Conservation (phyloP, 2,329 filamentous ascomycete genomes). For the Claviceps digitariae region DNA sequence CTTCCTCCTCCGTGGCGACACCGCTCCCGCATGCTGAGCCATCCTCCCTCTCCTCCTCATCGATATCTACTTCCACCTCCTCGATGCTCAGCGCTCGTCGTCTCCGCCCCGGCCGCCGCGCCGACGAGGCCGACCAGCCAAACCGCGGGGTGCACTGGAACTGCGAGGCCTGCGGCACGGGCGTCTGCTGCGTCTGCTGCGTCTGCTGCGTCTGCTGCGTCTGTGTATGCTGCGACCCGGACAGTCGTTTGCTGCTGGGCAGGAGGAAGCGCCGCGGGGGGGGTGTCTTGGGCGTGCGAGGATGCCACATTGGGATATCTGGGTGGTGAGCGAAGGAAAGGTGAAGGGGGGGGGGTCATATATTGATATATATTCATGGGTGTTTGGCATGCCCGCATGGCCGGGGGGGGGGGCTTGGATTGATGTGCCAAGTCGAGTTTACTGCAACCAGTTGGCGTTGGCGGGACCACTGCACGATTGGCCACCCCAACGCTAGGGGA, state of each 20-base stretch:
- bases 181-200: conserved; percentile 20
- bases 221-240: neutral
- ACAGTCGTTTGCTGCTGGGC: conserved; percentile 20
- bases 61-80: conserved; percentile 16
- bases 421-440: too few species aligned
- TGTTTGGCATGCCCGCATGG: too few species aligned
- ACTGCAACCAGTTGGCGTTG: too few species aligned
- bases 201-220: too few species aligned
- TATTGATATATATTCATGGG: neutral
- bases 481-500: too few species aligned
- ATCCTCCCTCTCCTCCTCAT: conserved; percentile 10
- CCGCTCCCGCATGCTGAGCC: neutral
- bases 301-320: too few species aligned
- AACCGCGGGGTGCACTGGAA: conserved; percentile 28
- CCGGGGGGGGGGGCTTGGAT: too few species aligned
- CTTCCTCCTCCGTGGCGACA: neutral
- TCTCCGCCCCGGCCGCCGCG: conserved; percentile 15
- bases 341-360: neutral
- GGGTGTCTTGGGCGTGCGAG: conserved; percentile 18
- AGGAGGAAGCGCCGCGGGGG: conserved; percentile 26
- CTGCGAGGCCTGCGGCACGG: conserved; percentile 14
- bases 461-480: too few species aligned
- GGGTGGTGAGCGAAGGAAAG: neutral
- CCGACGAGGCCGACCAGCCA: conserved; percentile 21
- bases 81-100: conserved; percentile 16